Base-by-base conservation (phyloP, 108 stramenopile species). In the Conticribra weissflogii region DNA sequence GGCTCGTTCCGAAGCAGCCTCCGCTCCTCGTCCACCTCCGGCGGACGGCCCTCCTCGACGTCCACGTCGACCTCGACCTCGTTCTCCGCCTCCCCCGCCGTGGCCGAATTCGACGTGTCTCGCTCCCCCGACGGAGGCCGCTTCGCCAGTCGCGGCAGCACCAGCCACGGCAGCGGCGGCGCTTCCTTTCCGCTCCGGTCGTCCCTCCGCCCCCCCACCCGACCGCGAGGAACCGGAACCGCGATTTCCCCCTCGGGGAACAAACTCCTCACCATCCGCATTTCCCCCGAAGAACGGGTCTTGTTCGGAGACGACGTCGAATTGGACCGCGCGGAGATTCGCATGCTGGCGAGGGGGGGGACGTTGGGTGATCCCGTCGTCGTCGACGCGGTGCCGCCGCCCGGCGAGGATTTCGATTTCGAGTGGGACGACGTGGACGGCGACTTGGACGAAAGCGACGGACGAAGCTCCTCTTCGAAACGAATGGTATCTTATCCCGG, bases 251-350 rank as follows among this genome's bases (percentile, higher is more conserved):
- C 48, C 36, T 62, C 60, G 54, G 71, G 71, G 14, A 48, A 72
- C 32, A 24, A 24, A 22, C 47, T 72, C 23, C 17, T 63, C 9
- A 44, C 63, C 31, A 30, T 72, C 2, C 46, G 23, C 1, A 51
- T 64, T 25, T 19, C 49, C 48, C 36, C 36, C 36, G 36, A 41
- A 12, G 36, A 41, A 41, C 12, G 5, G 25, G 4, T 12, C 19
- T 22, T 14, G 21, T 28, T 28, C 17, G 59, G 36, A 44, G 71
- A 72, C n/a, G 71, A 72, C 1, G 4, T 72, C 0, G 67, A 66
- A 36, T 33, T 54, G 52, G 71, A 72, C 59, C 45, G 36, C 27
- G 71, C 55, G 12, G 71, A 72, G 36, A 63, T 63, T 0, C 4
- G 71, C 23, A 15, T 3, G 32, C 51, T 71, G 31, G 71, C 60